A percentile compares a stretch with the other conserved stretches of the same genome.
These are phyloP conservation scores for Pinus taeda DNA, from an alignment of 75 land plant genomes.

Conservation along the genomic window DNA sequence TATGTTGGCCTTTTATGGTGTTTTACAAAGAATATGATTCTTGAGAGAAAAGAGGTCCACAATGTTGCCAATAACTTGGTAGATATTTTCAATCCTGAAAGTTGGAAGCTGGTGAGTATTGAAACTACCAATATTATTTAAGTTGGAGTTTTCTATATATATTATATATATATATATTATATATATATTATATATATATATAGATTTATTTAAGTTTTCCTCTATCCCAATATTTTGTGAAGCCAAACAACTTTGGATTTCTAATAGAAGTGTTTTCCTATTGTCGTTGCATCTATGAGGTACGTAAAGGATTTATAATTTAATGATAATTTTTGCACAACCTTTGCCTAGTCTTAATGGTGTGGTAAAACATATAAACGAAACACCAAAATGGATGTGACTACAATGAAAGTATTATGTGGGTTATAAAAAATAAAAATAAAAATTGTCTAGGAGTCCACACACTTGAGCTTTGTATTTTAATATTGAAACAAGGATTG, in stretches of 20 bases:
- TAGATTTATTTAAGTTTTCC: no score
- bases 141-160: not conserved
- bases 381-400: not conserved
- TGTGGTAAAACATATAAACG: slow-evolving; percentile 5
- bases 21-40: slow-evolving; percentile 52
- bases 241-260: not conserved
- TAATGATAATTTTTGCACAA: not conserved
- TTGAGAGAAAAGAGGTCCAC: slow-evolving; percentile 38
- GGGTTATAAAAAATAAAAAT: not conserved
- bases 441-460: not conserved
- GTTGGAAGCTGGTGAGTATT: slow-evolving; percentile 61
- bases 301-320: not conserved
- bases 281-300: not conserved
- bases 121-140: not conserved
- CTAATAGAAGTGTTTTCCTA: not conserved
- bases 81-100: slow-evolving; percentile 56
- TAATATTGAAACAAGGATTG: not conserved
- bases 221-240: not conserved
- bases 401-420: not conserved
- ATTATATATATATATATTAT: no score
- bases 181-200: no score
- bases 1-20: no score
- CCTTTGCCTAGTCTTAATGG: not conserved
- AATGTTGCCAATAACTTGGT: slow-evolving; percentile 51
- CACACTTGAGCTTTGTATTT: not conserved